Evolutionary conservation across 2,329 filamentous ascomycete genomes (phyloP).

Genomic region (Thelonectria blattea): DNA sequence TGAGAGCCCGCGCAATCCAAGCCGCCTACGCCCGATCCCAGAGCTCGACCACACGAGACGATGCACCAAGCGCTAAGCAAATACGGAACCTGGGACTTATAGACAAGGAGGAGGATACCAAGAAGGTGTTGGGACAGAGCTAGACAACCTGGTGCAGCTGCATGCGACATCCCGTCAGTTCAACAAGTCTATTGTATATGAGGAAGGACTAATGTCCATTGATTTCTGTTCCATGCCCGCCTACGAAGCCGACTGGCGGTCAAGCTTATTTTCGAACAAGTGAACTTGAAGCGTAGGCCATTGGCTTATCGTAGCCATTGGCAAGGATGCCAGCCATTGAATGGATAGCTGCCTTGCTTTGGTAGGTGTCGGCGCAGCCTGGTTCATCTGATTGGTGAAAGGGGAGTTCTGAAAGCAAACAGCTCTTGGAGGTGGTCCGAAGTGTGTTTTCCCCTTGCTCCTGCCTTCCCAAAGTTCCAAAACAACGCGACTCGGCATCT

Average conservation of each 20-base stretch:
- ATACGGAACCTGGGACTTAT: constrained; percentile 87
- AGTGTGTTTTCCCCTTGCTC: background rate
- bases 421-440: background rate
- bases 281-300: background rate
- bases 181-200: constrained; percentile 27
- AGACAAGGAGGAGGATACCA: constrained; percentile 81
- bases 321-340: background rate
- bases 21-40: constrained; percentile 83
- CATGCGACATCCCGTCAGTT: constrained; percentile 6
- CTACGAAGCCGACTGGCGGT: background rate
- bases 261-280: background rate
- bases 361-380: background rate
- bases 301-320: background rate
- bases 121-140: constrained; percentile 57
- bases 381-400: background rate
- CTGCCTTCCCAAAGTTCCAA: background rate
- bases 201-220: constrained; percentile 34
- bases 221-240: constrained; percentile 6
- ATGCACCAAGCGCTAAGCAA: constrained; percentile 81
- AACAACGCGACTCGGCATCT: background rate
- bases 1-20: constrained; percentile 80
- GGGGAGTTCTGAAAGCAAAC: background rate
- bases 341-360: background rate
- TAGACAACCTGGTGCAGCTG: constrained; percentile 25
- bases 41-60: constrained; percentile 76